Base-by-base conservation (phyloP, 1,284 basidiomycete species). In the Rhizoctonia solani region DNA sequence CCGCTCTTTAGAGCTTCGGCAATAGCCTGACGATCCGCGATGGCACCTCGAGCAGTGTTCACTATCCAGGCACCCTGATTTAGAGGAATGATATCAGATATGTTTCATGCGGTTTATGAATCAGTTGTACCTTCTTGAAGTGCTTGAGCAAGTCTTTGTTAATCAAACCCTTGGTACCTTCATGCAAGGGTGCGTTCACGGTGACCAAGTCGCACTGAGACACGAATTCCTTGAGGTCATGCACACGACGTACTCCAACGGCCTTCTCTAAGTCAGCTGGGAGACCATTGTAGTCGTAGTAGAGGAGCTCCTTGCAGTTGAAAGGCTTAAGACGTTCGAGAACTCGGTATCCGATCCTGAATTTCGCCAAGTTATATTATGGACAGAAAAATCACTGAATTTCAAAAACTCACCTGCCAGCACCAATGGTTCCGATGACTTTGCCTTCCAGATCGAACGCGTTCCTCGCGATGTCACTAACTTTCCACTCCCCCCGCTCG, bases 21-120 rank as follows among this genome's bases (percentile, higher is more conserved):
- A 68, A 97, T 87, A 52, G 87, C 93, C 71, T 92, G 83, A 71
- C 87, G 87, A 79, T 93, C 88, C 76, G 89, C 92, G 75, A 98
- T 95, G 55, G 95, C 95, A 53, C 94, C 95, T 73, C 93, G 92
- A 47, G 94, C 94, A 32, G 93, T 95, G 84, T 96, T 95, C 75
- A 96, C 87, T 72, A 95, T 84, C 89, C 90, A 95, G 21, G 90
- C 84, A 54, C 87, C 87, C 55, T 59, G n/a, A 23, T 34, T 8
- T 6, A 32, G 11, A 19, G 6, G 8, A 21, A 11, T 46, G n/a
- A 46, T 46, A 14, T 21, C 11, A 46, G 11, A 21, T 46, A 46
- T 19, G 19, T 46, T 21, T 6, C 8, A 6, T 6, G 44, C n/a
- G 13, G 23, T 23, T 32, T 44, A 13, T 16, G n/a, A 55, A 39